Percentiles rank a stretch among this genome's conserved stretches.
phyloP scores from a whole-genome alignment of 2,329 filamentous ascomycete genomes.

The Colletotrichum nymphaeae region DNA sequence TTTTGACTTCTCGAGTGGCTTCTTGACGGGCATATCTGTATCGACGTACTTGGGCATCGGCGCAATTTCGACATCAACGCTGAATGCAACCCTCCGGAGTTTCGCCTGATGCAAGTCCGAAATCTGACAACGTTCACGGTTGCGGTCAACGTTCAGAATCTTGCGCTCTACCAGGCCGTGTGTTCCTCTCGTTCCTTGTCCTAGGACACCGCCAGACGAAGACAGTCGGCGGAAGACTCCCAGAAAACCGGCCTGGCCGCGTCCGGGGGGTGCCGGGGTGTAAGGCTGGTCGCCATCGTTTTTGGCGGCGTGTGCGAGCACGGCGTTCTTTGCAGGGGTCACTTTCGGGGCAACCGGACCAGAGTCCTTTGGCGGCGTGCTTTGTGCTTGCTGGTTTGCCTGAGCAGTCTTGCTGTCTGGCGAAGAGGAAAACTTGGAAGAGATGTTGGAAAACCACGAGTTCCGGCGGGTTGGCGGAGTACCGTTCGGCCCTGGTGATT shows the following conservation, averaged over 20 bases:
- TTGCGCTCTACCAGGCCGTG: slow-evolving; percentile 83
- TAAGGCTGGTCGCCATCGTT: slow-evolving; percentile 74
- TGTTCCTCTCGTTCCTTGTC: slow-evolving; percentile 57
- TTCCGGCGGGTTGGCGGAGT: slow-evolving; percentile 67
- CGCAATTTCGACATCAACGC: slow-evolving; percentile 96
- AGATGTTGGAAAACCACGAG: slow-evolving; percentile 95
- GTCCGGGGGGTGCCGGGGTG: slow-evolving; percentile 79
- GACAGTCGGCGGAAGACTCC: slow-evolving; percentile 86
- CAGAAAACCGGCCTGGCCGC: slow-evolving; percentile 77
- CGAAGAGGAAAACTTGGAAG: slow-evolving; percentile 86
- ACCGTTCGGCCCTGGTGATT: slow-evolving; percentile 39
- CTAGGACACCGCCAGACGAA: slow-evolving; percentile 67
- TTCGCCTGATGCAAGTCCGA: slow-evolving; percentile 84
- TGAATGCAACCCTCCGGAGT: slow-evolving; percentile 90
- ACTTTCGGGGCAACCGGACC: slow-evolving; percentile 54
- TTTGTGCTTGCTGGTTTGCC: slow-evolving; percentile 47
- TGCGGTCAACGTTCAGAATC: slow-evolving; percentile 85
- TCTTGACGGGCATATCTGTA: slow-evolving; percentile 55
- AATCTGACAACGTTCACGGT: slow-evolving; percentile 83
- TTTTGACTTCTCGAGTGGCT: slow-evolving; percentile 59
- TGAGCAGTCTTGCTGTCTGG: slow-evolving; percentile 50
- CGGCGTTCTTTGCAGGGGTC: slow-evolving; percentile 65
- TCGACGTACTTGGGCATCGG: slow-evolving; percentile 84
- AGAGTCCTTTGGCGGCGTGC: slow-evolving; percentile 46
- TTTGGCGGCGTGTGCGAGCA: slow-evolving; percentile 67